phyloP scores from a whole-genome alignment of 2,329 filamentous ascomycete genomes.

The Cytospora paraplurivora region DNA sequence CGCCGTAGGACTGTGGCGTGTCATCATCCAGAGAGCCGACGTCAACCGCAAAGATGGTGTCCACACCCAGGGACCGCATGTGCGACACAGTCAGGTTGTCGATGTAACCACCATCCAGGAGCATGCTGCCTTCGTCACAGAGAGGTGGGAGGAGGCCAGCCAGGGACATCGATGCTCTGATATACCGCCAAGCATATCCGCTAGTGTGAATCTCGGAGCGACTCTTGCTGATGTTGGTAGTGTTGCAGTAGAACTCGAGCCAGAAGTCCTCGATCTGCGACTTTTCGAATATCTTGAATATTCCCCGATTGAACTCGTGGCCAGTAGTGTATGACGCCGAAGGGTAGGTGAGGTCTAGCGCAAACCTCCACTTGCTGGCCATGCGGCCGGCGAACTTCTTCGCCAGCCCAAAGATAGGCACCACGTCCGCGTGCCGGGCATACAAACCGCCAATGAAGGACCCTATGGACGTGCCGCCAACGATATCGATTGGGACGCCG shows the following conservation, averaged over 20 bases:
- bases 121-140: conserved; percentile 95
- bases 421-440: conserved; percentile 92
- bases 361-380: conserved; percentile 99
- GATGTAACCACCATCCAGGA: conserved; percentile 93
- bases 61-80: conserved; percentile 92
- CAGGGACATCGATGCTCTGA: conserved; percentile 94
- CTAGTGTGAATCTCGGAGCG: conserved; percentile 91
- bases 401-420: conserved; percentile 93
- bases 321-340: conserved; percentile 97
- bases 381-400: conserved; percentile 99
- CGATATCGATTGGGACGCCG: conserved; percentile 91
- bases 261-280: conserved; percentile 99
- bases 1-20: conserved; percentile 88
- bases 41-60: conserved; percentile 94
- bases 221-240: conserved; percentile 96
- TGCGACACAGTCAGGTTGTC: conserved; percentile 96
- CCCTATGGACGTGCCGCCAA: conserved; percentile 95
- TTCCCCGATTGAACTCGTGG: conserved; percentile 97
- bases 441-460: conserved; percentile 95
- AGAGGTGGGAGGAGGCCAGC: conserved; percentile 90
- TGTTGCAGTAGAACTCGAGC: conserved; percentile 99
- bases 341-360: conserved; percentile 92
- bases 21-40: conserved; percentile 92
- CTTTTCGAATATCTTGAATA: conserved; percentile 97
- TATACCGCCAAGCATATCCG: conserved; percentile 96